A percentile compares a stretch with the other conserved stretches of the same genome.
phyloP scores from a whole-genome alignment of 768 basidiomycete genomes.

The Psilocybe subaeruginosa region DNA sequence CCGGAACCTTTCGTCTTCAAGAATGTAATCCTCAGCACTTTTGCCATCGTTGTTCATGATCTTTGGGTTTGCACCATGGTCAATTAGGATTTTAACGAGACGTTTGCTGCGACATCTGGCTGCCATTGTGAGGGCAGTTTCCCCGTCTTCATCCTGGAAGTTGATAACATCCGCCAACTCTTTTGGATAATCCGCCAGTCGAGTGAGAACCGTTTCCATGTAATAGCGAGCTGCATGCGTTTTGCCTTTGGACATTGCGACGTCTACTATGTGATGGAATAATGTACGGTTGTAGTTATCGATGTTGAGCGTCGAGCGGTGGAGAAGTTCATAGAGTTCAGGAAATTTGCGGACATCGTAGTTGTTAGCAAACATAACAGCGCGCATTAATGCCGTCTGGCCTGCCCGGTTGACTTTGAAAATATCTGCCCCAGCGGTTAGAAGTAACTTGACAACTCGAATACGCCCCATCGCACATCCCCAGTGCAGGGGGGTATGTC shows the following conservation, averaged over 20 bases:
- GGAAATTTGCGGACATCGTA: conserved; percentile 99
- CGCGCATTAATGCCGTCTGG: conserved; percentile 97
- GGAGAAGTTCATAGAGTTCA: conserved; percentile 94
- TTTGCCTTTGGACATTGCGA: conserved; percentile 97
- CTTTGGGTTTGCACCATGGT: conserved; percentile 96
- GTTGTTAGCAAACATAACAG: conserved; percentile 99
- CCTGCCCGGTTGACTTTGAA: conserved; percentile 97
- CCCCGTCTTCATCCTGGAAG: conserved; percentile 98
- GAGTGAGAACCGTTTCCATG: conserved; percentile 92
- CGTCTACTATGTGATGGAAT: conserved; percentile 97
- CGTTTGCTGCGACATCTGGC: conserved; percentile 95
- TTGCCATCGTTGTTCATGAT: conserved; percentile 94
- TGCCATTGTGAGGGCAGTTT: conserved; percentile 96
- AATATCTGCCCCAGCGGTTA: conserved; percentile 94
- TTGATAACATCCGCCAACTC: conserved; percentile 98
- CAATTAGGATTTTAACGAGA: conserved; percentile 92
- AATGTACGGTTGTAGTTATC: conserved; percentile 97
- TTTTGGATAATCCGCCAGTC: conserved; percentile 91
- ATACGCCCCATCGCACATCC: conserved; percentile 99
- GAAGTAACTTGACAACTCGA: conserved; percentile 90
- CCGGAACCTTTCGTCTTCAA: conserved; percentile 97
- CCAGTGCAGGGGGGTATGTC: conserved; percentile 97
- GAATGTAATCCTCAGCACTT: conserved; percentile 96
- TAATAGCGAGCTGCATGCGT: conserved; percentile 98
- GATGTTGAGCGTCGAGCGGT: conserved; percentile 98